Conservation (phyloP, 306 rosid genomes). For the Phaseolus lunatus region DNA sequence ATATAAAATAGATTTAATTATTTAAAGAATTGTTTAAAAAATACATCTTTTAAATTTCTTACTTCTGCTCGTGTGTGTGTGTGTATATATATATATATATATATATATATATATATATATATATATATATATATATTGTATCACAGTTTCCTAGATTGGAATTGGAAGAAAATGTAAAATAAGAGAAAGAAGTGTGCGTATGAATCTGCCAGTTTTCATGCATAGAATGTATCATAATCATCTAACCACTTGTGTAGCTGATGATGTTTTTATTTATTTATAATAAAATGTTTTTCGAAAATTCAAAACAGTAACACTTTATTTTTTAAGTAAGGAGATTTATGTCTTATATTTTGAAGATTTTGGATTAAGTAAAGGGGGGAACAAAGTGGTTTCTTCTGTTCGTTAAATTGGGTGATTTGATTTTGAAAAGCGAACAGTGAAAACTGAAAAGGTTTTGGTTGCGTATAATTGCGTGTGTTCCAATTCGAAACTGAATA, state of each 20-base stretch:
- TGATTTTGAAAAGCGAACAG: neutral
- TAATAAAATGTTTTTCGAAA: neutral
- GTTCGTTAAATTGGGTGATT: neutral
- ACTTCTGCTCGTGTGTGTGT: neutral
- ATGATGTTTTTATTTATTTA: neutral
- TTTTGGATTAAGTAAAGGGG: neutral
- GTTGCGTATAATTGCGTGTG: neutral
- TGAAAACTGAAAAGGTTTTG: neutral
- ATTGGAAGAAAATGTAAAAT: neutral
- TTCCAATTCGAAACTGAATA: neutral
- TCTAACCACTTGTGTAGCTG: neutral
- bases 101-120: too few species aligned
- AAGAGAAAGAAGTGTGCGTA: neutral
- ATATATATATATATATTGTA: too few species aligned
- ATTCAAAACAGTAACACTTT: neutral
- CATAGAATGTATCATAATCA: neutral
- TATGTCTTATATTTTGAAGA: neutral
- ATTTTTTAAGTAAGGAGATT: neutral
- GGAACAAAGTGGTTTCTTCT: neutral
- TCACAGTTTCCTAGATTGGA: neutral
- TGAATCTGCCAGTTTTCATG: constrained; percentile 1
- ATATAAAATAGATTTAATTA: neutral
- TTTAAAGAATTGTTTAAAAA: neutral
- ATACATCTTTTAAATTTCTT: neutral
- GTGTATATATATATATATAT: too few species aligned